Base-by-base conservation (phyloP, 202 grass and related monocot genomes). In the Hordeum pubiflorum region DNA sequence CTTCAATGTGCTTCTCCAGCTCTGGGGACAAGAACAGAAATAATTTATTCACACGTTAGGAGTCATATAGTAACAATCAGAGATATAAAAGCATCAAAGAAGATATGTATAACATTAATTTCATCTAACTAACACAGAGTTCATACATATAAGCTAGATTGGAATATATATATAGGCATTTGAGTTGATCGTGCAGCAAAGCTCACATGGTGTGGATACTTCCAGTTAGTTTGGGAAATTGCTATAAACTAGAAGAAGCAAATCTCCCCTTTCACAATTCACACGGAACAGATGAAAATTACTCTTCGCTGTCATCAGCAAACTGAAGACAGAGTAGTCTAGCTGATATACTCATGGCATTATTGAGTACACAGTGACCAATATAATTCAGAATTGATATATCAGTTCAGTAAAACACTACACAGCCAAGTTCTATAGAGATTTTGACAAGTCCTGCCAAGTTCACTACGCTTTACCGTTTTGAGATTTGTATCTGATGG, bases 1-100 rank as follows among this genome's bases (percentile, higher is more conserved):
- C 95, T 80, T 89, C 82, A 22, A 97, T 91, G 75, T 94, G 95
- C 66, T 91, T 97, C 90, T 94, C 95, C 34, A 93, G 77, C 52
- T 97, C 92, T 93, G 88, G 34, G 26, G 87, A 40, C 26, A 87
- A 75, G 41, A 85, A 83, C 7, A 56, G 4, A 17, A 32, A 72
- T 67, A 7, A 10, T 57, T 85, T 81, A 63, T 57, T 32, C 5
- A 58, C 43, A 57, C 20, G 79, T n/a, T 8, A 18, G 12, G 38
- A 70, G 73, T 67, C 57, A 48, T 23, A 52, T 26, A 11, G 46
- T 2, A 83, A 39, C 0, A 58, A 67, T 76, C 15, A 64, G 17
- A 79, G 31, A 17, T 44, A 80, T 10, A 72, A 22, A 52, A 1
- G 9, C 13, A 74, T 74, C 29, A 29, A 64, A 39, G 3, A 56